phyloP scores from a whole-genome alignment of 129 eudicot species.

The Escallonia rubra region DNA sequence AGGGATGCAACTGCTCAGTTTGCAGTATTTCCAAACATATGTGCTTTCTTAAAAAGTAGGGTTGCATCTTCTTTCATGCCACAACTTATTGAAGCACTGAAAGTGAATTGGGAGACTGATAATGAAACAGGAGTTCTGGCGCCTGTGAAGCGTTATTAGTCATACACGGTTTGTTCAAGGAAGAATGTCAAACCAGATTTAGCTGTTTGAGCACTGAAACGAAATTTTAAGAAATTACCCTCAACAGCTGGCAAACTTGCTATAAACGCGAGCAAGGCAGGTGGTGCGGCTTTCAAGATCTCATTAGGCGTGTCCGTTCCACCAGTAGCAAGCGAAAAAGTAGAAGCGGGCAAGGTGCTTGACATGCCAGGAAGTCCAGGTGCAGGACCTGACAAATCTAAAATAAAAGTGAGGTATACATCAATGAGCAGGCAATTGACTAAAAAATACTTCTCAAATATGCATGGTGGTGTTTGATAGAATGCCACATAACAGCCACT shows the following conservation, averaged over 20 bases:
- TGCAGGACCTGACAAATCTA: conserved; percentile 31
- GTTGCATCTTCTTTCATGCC: too few species aligned
- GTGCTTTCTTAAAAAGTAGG: too few species aligned
- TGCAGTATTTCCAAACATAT: too few species aligned
- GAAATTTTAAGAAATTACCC: conserved; percentile 35
- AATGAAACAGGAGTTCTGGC: too few species aligned
- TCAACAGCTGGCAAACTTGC: conserved; percentile 78
- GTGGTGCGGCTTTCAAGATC: conserved; percentile 53
- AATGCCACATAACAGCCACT: not conserved
- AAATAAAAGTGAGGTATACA: not conserved
- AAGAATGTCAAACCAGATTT: not conserved
- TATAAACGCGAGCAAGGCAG: conserved; percentile 63
- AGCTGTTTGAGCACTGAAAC: not conserved
- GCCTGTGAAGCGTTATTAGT: too few species aligned
- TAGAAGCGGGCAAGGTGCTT: conserved; percentile 30
- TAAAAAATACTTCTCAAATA: not conserved
- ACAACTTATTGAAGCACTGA: too few species aligned
- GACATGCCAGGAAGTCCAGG: conserved; percentile 35
- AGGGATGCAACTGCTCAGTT: too few species aligned
- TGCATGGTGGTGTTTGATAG: too few species aligned
- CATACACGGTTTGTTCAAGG: conserved; percentile 7
- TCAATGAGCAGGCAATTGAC: not conserved
- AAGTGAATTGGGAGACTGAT: too few species aligned
- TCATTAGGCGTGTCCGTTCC: conserved; percentile 42
- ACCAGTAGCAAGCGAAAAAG: conserved; percentile 25